phyloP scores from a whole-genome alignment of 768 basidiomycete species.

The Pulveroboletus sp. region DNA sequence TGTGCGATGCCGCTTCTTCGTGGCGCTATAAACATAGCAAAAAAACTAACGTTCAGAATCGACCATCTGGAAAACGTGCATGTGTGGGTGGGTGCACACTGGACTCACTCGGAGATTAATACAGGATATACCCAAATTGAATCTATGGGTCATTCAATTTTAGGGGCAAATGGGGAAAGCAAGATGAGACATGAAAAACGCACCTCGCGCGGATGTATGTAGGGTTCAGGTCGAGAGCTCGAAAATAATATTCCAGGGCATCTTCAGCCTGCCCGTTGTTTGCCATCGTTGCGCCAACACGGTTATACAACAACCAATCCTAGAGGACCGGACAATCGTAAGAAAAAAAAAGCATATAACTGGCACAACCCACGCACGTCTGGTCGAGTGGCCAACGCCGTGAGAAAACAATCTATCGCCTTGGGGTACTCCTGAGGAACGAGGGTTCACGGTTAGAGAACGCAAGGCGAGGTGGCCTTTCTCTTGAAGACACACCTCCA shows the following conservation, averaged over 20 bases:
- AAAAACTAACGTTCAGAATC: background rate
- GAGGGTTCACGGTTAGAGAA: background rate
- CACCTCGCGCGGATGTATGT: conserved; percentile 86
- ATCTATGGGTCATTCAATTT: conserved; percentile 44
- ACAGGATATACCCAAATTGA: conserved; percentile 90
- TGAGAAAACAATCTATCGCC: conserved; percentile 89
- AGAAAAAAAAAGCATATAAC: background rate
- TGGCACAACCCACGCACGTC: conserved; percentile 48
- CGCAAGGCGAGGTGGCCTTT: background rate
- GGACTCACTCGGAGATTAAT: conserved; percentile 73
- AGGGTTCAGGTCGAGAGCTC: conserved; percentile 83
- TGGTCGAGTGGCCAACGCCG: conserved; percentile 83
- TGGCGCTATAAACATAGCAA: conserved; percentile 51
- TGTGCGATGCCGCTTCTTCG: conserved; percentile 80
- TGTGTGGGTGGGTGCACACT: background rate
- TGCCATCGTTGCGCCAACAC: conserved; percentile 91
- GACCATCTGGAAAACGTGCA: conserved; percentile 2
- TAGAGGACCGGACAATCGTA: conserved; percentile 25
- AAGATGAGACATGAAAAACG: conserved; percentile 10
- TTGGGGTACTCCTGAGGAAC: conserved; percentile 73
- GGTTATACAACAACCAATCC: conserved; percentile 92
- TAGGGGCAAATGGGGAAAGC: background rate
- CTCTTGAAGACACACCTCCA: conserved; percentile 55
- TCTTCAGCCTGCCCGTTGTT: conserved; percentile 77
- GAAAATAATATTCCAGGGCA: conserved; percentile 83